phyloP scores from a whole-genome alignment of 257 asterid species.

The Verbascum thapsus region DNA sequence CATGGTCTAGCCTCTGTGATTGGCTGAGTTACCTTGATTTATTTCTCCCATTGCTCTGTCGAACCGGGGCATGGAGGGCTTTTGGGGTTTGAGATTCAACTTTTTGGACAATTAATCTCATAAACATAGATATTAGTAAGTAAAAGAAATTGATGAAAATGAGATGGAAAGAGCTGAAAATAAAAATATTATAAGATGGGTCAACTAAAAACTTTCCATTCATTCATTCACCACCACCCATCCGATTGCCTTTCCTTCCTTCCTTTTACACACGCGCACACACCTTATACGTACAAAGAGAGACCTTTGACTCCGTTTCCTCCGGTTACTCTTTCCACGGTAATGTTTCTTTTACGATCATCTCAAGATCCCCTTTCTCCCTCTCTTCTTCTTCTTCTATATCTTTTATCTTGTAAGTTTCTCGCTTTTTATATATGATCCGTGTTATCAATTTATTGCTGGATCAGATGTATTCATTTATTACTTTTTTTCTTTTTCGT shows the following conservation, averaged over 20 bases:
- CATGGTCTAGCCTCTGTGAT: too few relatives aligned
- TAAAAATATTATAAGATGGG: too few relatives aligned
- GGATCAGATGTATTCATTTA: conserved; percentile 21
- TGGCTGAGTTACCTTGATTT: too few relatives aligned
- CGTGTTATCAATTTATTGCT: conserved; percentile 24
- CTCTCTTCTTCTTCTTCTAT: conserved; percentile 12
- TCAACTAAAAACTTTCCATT: too few relatives aligned
- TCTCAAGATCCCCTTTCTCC: conserved; percentile 33
- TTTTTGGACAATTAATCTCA: too few relatives aligned
- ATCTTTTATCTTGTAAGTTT: background rate
- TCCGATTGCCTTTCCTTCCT: too few relatives aligned
- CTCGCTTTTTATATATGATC: conserved; percentile 16
- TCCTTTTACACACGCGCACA: background rate
- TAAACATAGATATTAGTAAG: too few relatives aligned
- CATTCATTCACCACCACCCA: background rate
- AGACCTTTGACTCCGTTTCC: conserved; percentile 36
- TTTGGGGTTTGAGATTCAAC: too few relatives aligned
- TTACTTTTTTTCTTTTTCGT: conserved; percentile 13
- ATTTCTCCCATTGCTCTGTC: too few relatives aligned
- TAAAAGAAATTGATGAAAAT: too few relatives aligned
- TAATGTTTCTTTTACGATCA: conserved; percentile 12
- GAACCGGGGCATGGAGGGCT: too few relatives aligned
- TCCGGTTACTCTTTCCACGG: conserved; percentile 28
- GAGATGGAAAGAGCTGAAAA: too few relatives aligned
- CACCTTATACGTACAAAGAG: conserved; percentile 11